These are phyloP conservation scores for Diaporthe vexans DNA, from an alignment of 2,329 filamentous ascomycete genomes.

Conservation along the genomic window DNA sequence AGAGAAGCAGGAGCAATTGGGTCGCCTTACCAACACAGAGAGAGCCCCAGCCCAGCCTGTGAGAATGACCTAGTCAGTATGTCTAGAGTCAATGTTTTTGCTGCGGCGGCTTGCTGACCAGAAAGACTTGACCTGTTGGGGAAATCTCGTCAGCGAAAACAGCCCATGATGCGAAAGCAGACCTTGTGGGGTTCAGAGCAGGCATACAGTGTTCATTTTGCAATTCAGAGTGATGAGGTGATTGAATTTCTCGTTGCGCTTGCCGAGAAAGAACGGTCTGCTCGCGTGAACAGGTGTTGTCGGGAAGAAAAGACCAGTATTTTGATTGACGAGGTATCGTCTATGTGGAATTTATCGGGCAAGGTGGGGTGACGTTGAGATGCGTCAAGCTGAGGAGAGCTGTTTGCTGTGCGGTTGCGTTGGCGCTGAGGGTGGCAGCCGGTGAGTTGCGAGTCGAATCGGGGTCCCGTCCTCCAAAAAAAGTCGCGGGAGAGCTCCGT, in stretches of 20 bases:
- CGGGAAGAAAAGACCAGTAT: not conserved
- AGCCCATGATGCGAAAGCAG: not conserved
- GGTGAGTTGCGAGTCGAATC: slow-evolving; percentile 6
- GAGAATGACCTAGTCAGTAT: slow-evolving; percentile 41
- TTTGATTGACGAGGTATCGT: not conserved
- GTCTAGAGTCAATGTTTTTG: not conserved
- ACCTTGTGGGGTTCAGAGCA: not conserved
- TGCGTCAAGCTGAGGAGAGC: not conserved
- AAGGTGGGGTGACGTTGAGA: slow-evolving; percentile 6
- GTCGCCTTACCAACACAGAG: slow-evolving; percentile 80
- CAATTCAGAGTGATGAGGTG: slow-evolving; percentile 11
- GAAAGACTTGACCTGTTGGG: slow-evolving; percentile 72
- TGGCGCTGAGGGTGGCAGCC: slow-evolving; percentile 7
- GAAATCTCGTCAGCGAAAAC: slow-evolving; percentile 31
- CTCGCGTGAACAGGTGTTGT: not conserved
- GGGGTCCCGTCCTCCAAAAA: slow-evolving; percentile 23
- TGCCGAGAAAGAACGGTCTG: not conserved
- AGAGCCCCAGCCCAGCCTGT: slow-evolving; percentile 91
- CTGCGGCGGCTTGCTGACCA: slow-evolving; percentile 59
- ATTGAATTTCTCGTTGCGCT: not conserved
- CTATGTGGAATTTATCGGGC: not conserved
- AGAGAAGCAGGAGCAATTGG: not conserved
- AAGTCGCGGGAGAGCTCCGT: slow-evolving; percentile 27
- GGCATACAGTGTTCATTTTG: slow-evolving; percentile 70
- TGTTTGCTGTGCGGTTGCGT: slow-evolving; percentile 1